These are phyloP conservation scores for Albugo candida DNA, from an alignment of 352 stramenopile species.

Conservation along the genomic window DNA sequence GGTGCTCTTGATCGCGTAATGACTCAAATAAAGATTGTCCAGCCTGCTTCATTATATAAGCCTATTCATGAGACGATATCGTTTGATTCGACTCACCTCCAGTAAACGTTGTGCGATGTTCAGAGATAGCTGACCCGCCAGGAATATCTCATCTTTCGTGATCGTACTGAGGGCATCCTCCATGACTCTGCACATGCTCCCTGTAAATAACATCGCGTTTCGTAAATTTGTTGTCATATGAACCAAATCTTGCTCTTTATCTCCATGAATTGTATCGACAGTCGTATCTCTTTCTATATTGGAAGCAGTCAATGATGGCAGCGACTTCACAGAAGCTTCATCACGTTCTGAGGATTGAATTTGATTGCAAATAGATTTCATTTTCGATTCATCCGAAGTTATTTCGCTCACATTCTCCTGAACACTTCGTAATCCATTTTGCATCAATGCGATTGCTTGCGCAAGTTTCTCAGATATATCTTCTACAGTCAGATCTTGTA, in stretches of 20 bases:
- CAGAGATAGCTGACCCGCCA: constrained; percentile 51
- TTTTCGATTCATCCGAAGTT: constrained; percentile 39
- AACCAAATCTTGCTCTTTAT: constrained; percentile 37
- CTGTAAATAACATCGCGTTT: constrained; percentile 48
- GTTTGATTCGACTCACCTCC: constrained; percentile 11
- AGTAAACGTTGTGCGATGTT: constrained; percentile 54
- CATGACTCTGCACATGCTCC: constrained; percentile 57
- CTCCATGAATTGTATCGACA: background rate
- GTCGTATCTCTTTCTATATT: background rate
- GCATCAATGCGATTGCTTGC: constrained; percentile 31
- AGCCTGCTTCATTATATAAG: constrained; percentile 8
- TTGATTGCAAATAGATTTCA: constrained; percentile 31
- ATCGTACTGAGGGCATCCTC: constrained; percentile 56
- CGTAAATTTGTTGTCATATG: constrained; percentile 3
- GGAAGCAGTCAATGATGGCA: background rate
- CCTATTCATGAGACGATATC: background rate
- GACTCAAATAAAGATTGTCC: constrained; percentile 51
- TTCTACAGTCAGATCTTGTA: constrained; percentile 27
- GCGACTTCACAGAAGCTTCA: background rate
- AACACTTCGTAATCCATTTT: constrained; percentile 39
- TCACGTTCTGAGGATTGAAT: constrained; percentile 13
- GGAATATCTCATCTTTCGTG: constrained; percentile 37
- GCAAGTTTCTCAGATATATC: constrained; percentile 32
- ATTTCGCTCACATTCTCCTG: constrained; percentile 29
- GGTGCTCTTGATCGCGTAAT: constrained; percentile 37